Conservation (phyloP, 2,329 filamentous ascomycete species). For the Aspergillus ustus region DNA sequence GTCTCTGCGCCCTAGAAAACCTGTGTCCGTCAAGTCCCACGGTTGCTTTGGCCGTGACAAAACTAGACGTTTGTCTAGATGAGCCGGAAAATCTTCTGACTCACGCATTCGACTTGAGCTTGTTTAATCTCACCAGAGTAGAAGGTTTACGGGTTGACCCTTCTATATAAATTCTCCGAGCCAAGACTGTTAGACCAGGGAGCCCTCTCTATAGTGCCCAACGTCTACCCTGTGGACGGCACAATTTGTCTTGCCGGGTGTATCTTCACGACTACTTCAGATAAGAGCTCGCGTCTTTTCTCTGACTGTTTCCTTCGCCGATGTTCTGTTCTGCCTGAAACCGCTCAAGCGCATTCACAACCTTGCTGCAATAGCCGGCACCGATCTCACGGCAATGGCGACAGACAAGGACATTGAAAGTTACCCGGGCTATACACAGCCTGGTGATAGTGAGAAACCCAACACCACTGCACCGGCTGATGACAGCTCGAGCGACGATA, state of each 20-base stretch:
- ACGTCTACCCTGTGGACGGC: background rate
- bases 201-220: background rate
- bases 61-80: background rate
- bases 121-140: background rate
- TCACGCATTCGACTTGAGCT: background rate
- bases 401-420: background rate
- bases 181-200: background rate
- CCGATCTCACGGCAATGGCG: constrained; percentile 11
- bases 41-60: background rate
- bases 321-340: background rate
- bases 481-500: constrained; percentile 18
- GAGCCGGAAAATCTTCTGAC: constrained; percentile 7
- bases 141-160: background rate
- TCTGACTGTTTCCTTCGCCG: background rate
- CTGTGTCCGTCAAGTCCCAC: constrained; percentile 1
- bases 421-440: background rate
- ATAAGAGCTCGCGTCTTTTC: background rate
- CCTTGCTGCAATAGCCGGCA: background rate
- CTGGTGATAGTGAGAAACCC: constrained; percentile 6
- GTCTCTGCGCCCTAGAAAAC: background rate
- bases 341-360: background rate
- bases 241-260: background rate
- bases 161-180: background rate
- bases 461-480: constrained; percentile 1
- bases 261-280: background rate